Conservation (phyloP, 495 filamentous ascomycete genomes). For the Cryomyces minteri region DNA sequence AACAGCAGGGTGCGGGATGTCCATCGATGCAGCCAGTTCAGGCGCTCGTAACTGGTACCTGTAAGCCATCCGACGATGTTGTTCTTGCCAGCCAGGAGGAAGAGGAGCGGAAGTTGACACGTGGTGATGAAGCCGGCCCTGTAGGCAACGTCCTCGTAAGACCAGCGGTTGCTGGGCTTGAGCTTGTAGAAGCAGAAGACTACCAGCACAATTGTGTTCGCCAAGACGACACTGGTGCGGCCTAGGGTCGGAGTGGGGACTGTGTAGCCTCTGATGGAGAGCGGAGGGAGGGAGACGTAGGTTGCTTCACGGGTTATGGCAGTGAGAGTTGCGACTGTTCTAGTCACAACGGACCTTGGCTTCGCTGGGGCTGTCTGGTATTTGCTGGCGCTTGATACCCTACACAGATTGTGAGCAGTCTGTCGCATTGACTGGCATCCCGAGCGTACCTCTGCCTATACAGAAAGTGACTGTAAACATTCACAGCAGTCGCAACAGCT, state of each 20-base stretch:
- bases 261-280: slow-evolving; percentile 28
- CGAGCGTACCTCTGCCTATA: slow-evolving; percentile 28
- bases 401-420: not conserved
- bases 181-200: slow-evolving; percentile 33
- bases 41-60: slow-evolving; percentile 9
- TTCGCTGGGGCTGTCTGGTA: slow-evolving; percentile 30
- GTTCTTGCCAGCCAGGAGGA: slow-evolving; percentile 9
- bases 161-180: slow-evolving; percentile 21
- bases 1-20: slow-evolving; percentile 7
- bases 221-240: slow-evolving; percentile 29
- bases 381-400: not conserved
- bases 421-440: not conserved
- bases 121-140: slow-evolving; percentile 60
- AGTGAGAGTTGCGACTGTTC: slow-evolving; percentile 44
- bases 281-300: slow-evolving; percentile 38
- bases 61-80: slow-evolving; percentile 9
- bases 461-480: slow-evolving; percentile 27
- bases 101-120: slow-evolving; percentile 30
- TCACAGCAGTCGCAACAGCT: slow-evolving; percentile 29
- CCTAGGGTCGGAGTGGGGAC: slow-evolving; percentile 36
- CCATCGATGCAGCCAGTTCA: slow-evolving; percentile 12
- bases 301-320: slow-evolving; percentile 48
- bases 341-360: slow-evolving; percentile 37
- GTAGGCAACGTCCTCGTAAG: slow-evolving; percentile 56
- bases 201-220: slow-evolving; percentile 37